These are phyloP conservation scores for Globisporangium camurandrum DNA, from an alignment of 352 stramenopile genomes.

Conservation along the genomic window DNA sequence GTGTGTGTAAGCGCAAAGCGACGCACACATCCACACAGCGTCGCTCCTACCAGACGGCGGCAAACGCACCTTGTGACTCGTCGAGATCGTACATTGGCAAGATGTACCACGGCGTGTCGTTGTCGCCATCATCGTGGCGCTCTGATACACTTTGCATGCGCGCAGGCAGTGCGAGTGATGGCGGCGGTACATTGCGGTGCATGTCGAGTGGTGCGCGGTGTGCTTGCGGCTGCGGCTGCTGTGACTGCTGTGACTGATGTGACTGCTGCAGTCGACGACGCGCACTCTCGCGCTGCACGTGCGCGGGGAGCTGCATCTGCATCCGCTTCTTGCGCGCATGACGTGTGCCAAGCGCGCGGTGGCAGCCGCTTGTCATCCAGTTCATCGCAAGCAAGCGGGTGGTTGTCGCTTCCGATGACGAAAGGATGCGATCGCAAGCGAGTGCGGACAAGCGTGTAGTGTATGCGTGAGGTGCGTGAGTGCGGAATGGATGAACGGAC, in stretches of 20 bases:
- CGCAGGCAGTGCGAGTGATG: constrained; percentile 9
- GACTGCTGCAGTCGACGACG: constrained; percentile 3
- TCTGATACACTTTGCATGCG: neutral
- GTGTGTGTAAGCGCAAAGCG: neutral
- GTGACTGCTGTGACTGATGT: too few relatives aligned
- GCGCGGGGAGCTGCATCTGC: constrained; percentile 47
- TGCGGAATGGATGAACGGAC: too few relatives aligned
- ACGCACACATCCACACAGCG: neutral
- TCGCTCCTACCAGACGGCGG: too few relatives aligned
- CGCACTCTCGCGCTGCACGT: constrained; percentile 26
- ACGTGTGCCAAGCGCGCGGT: constrained; percentile 44
- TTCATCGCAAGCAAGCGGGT: constrained; percentile 27
- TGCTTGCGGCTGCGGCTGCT: neutral
- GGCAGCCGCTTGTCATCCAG: constrained; percentile 59
- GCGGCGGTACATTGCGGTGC: constrained; percentile 10
- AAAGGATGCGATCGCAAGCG: neutral
- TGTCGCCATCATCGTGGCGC: neutral
- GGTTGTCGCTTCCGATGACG: neutral
- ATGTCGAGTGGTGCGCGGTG: neutral
- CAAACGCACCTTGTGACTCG: constrained; percentile 47
- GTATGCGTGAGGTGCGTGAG: too few relatives aligned
- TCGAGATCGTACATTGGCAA: constrained; percentile 27
- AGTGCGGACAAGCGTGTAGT: neutral
- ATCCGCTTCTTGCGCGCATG: constrained; percentile 23
- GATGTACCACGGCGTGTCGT: constrained; percentile 54